Evolutionary conservation across 768 basidiomycete species (phyloP).

Genomic region (Gloeostereum incarnatum): DNA sequence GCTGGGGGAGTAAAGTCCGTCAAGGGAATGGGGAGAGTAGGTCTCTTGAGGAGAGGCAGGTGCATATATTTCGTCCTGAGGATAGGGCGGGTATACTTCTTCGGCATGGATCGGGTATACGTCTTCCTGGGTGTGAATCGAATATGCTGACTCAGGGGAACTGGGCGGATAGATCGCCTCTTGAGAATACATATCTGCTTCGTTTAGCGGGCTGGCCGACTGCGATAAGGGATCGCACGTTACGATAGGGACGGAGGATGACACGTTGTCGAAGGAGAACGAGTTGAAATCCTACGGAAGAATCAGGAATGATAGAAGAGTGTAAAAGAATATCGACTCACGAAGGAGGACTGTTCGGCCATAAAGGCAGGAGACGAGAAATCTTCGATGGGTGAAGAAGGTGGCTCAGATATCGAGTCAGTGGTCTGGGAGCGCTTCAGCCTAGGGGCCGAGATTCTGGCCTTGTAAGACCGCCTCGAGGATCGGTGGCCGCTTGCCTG

Average conservation of each 20-base stretch:
- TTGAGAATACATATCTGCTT: no score
- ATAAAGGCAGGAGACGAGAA: constrained; percentile 19
- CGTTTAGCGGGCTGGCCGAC: no score
- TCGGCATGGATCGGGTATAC: not conserved
- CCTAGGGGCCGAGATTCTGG: constrained; percentile 3
- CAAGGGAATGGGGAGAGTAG: no score
- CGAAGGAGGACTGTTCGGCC: constrained; percentile 34
- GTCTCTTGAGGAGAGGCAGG: no score
- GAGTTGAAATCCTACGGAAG: constrained; percentile 28
- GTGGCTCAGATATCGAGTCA: not conserved
- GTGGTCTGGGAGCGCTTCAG: not conserved
- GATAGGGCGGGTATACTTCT: not conserved
- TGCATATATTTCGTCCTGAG: no score
- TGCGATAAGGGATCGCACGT: constrained; percentile 19
- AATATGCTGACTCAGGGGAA: not conserved
- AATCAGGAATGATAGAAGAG: constrained; percentile 1
- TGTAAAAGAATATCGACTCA: constrained; percentile 21
- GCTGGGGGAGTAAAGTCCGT: no score
- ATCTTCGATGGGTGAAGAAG: constrained; percentile 15
- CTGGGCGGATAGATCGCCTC: constrained; percentile 11
- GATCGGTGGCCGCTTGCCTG: constrained; percentile 2
- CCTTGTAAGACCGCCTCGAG: constrained; percentile 1
- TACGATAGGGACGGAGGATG: constrained; percentile 19
- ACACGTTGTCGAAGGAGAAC: constrained; percentile 35
- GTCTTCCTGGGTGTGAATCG: not conserved